Conservation (phyloP, 345 rosid species). For the Pistacia atlantica region DNA sequence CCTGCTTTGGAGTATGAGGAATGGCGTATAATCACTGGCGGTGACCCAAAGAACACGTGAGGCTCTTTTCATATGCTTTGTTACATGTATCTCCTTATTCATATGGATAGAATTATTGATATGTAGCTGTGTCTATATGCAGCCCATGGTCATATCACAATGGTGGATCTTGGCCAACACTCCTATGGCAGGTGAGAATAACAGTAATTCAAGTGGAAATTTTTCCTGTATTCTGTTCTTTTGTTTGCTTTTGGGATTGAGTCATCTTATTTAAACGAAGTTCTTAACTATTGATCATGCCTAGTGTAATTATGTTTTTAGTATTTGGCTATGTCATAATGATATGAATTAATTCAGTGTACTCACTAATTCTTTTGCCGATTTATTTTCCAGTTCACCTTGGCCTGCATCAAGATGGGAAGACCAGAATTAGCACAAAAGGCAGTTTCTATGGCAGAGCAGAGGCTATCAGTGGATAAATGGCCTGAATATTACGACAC, state of each 20-base stretch:
- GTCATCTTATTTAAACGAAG: not conserved
- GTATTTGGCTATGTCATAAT: not conserved
- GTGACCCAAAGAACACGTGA: slow-evolving; percentile 99
- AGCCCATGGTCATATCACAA: slow-evolving; percentile 99
- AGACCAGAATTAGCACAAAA: slow-evolving; percentile 70
- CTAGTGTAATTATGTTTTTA: not conserved
- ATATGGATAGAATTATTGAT: not conserved
- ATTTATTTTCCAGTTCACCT: slow-evolving; percentile 59
- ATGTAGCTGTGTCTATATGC: slow-evolving; percentile 22
- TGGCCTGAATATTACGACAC: slow-evolving; percentile 99
- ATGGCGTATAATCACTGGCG: slow-evolving; percentile 93
- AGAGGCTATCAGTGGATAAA: slow-evolving; percentile 57
- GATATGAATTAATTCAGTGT: not conserved
- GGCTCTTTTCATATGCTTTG: slow-evolving; percentile 21
- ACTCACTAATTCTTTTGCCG: not conserved
- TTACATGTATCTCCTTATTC: not conserved
- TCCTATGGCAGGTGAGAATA: slow-evolving; percentile 80
- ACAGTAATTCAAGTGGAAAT: not conserved
- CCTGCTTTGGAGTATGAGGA: slow-evolving; percentile 91
- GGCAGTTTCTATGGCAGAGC: slow-evolving; percentile 73
- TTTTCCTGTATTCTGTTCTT: not conserved
- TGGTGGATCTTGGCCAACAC: slow-evolving; percentile 99
- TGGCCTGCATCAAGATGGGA: slow-evolving; percentile 93
- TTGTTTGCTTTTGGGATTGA: not conserved
- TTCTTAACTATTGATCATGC: not conserved